Conservation (phyloP, 2,329 filamentous ascomycete species). For the Lecanicillium sp. region DNA sequence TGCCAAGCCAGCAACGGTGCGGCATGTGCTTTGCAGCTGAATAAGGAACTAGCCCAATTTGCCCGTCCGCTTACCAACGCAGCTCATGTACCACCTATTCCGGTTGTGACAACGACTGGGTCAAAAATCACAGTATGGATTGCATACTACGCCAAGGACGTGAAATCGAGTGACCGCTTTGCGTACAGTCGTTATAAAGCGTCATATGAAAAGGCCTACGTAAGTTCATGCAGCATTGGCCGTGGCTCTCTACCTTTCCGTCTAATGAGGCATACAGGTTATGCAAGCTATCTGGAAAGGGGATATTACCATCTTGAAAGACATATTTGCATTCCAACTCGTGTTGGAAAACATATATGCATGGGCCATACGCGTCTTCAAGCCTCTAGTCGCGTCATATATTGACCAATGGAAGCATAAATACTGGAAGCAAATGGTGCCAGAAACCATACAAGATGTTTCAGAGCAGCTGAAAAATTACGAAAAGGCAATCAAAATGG, state of each 20-base stretch:
- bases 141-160: slow-evolving; percentile 9
- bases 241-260: background rate
- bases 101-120: slow-evolving; percentile 12
- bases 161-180: background rate
- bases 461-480: background rate
- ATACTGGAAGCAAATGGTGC: background rate
- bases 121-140: slow-evolving; percentile 12
- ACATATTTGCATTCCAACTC: slow-evolving; percentile 10
- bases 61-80: slow-evolving; percentile 2
- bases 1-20: slow-evolving; percentile 12
- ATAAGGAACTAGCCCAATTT: slow-evolving; percentile 7
- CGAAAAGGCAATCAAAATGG: too few species aligned
- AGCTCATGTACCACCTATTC: slow-evolving; percentile 12
- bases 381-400: slow-evolving; percentile 11
- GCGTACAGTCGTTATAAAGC: background rate
- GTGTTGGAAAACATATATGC: slow-evolving; percentile 16
- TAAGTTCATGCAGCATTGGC: too few species aligned
- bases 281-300: slow-evolving; percentile 15
- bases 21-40: slow-evolving; percentile 11
- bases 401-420: slow-evolving; percentile 12
- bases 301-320: slow-evolving; percentile 6
- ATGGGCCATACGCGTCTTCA: slow-evolving; percentile 14
- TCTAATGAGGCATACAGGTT: slow-evolving; percentile 6
- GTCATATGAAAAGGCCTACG: slow-evolving; percentile 5
- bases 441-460: background rate